Conservation (phyloP, 2,329 filamentous ascomycete species). For the Epichloe sibirici region DNA sequence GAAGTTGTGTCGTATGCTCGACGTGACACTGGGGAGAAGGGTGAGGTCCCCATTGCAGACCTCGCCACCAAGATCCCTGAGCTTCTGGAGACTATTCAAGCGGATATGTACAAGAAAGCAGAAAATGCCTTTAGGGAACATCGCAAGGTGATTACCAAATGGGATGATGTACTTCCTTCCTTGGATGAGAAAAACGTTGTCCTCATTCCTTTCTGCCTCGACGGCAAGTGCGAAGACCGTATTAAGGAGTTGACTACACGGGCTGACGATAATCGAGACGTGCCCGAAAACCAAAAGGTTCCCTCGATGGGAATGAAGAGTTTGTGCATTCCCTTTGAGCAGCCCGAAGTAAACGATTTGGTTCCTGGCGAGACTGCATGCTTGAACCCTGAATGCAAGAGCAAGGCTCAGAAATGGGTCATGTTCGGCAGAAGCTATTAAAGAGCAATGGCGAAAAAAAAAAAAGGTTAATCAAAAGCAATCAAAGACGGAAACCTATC, state of each 20-base stretch:
- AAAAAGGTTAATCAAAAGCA: not conserved
- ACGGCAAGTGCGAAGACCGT: conserved; percentile 73
- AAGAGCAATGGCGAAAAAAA: conserved; percentile 1
- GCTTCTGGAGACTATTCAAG: conserved; percentile 82
- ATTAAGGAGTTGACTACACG: conserved; percentile 88
- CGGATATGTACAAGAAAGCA: conserved; percentile 66
- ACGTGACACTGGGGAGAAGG: conserved; percentile 78
- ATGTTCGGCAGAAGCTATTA: conserved; percentile 77
- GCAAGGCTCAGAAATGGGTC: conserved; percentile 71
- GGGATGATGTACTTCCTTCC: conserved; percentile 83
- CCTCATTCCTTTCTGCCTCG: conserved; percentile 81
- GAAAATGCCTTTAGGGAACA: conserved; percentile 68
- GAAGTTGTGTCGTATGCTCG: conserved; percentile 75
- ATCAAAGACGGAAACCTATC: not conserved
- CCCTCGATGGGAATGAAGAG: conserved; percentile 56
- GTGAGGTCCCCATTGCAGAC: conserved; percentile 62
- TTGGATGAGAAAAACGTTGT: conserved; percentile 89
- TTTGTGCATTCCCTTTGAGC: conserved; percentile 65
- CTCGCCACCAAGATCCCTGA: conserved; percentile 62
- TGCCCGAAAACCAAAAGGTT: conserved; percentile 40
- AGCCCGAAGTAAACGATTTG: conserved; percentile 57
- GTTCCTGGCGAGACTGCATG: conserved; percentile 78
- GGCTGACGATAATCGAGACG: conserved; percentile 46
- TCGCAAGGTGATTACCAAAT: conserved; percentile 68
- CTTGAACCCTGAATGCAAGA: conserved; percentile 73